Base-by-base conservation (phyloP, 202 grass and related monocot species). In the Schoenoplectus triqueter region DNA sequence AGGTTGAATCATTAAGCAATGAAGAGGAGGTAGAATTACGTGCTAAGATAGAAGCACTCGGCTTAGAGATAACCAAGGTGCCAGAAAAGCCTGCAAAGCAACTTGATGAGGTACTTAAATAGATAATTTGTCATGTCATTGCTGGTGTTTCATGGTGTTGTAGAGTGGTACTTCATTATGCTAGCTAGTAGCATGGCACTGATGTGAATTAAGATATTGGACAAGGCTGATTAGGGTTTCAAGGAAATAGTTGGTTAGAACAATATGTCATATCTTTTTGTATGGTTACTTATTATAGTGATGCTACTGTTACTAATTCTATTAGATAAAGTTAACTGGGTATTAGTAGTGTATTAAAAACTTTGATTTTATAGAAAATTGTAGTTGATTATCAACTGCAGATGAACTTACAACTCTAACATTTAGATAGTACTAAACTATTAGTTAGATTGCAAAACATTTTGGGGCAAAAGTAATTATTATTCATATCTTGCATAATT, bases 1-100 rank as follows among this genome's bases (percentile, higher is more conserved):
- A 97, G 95, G 95, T 97, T 46, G 95, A 98, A 69, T 92, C 90
- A 15, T 78, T 98, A 85, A 98, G 92, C 91, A 98, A 98, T 60
- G 91, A 95, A 88, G 95, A 95, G 91, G 92, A 31, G 31, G 31
- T 92, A 76, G 93, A 94, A 80, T 52, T 98, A 85, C 91, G 93
- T 72, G 91, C 93, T 17, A 98, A 92, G 84, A 98, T 98, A 18
- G 93, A 98, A 87, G 93, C 95, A 66, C 80, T 95, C 6, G 93
- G 88, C 68, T 87, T 91, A 82, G 93, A 98, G 89, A 82, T 94
- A 39, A 92, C 91, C 0, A 94, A 95, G 84, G 91, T 95, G 51
- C 93, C 96, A 69, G 69, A 88, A 51, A 76, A 90, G 80, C 41
- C 87, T 75, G 83, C 85, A 66, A 92, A 89, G 64, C 82, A 92